phyloP scores from a whole-genome alignment of 2,329 filamentous ascomycete genomes.

The Pseudofabraea citricarpa region DNA sequence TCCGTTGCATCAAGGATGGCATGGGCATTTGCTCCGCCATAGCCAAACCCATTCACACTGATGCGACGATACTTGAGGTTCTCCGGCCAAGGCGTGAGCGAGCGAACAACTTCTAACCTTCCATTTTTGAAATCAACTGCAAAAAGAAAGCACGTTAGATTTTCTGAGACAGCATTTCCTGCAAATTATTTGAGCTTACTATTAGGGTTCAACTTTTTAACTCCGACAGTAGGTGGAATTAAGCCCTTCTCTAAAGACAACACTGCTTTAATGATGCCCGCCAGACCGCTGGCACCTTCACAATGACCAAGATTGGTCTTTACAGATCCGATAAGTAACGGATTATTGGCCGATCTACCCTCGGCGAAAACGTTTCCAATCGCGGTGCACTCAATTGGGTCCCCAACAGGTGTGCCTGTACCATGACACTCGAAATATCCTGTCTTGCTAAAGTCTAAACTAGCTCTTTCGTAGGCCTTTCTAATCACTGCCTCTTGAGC shows the following conservation, averaged over 20 bases:
- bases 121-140: neutral
- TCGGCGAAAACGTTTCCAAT: neutral
- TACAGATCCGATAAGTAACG: conserved; percentile 5
- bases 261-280: conserved; percentile 16
- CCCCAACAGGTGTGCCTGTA: conserved; percentile 8
- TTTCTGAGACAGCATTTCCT: neutral
- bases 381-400: conserved; percentile 4
- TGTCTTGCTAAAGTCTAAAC: conserved; percentile 2
- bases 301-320: conserved; percentile 20
- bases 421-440: neutral
- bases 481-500: conserved; percentile 30
- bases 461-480: conserved; percentile 4
- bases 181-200: conserved; percentile 22
- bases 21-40: neutral
- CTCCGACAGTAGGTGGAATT: neutral
- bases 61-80: neutral
- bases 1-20: neutral
- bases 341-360: neutral
- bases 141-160: too few species aligned
- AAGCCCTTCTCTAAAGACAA: conserved; percentile 9
- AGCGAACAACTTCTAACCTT: neutral
- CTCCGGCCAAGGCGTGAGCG: neutral
- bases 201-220: neutral
- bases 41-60: neutral
- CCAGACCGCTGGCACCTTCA: conserved; percentile 10